Base-by-base conservation (phyloP, 768 basidiomycete genomes). In the Astraeus odoratus region DNA sequence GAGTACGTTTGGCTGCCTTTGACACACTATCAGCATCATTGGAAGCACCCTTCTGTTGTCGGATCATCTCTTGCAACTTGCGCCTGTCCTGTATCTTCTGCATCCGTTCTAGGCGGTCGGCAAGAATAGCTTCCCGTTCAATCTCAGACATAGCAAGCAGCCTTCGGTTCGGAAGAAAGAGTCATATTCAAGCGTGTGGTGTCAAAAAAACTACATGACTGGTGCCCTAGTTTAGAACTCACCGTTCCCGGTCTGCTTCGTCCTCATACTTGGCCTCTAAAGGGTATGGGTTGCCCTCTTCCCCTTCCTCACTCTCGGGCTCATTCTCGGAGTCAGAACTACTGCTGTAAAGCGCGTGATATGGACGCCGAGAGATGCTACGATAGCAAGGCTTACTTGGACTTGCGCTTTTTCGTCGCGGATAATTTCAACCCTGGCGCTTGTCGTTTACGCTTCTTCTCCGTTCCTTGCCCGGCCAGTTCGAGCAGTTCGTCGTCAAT, bases 251-350 rank as follows among this genome's bases (percentile, higher is more conserved):
- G 64, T 97, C 95, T 10, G 70, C 74, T 55, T 91, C 90, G 57
- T 96, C 83, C 47, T 76, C 76, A 59, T 88, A 98, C 64, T 90
- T 89, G 40, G 90, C 92, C 56, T 98, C 95, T 10, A 96, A 68
- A 0, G 92, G 94, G 60, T 90, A 98, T 3, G 81, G 82, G 52
- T 89, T 83, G 10, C 62, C 59, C 4, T 71, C 73, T 24, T 75
- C 75, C 44, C 76, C 78, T 42, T 71, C 73, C 54, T 86, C 85
- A 48, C 78, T 83, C 55, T 86, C 84, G 9, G 74, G 73, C 18
- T 66, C 74, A 31, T 72, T 68, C 26, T 76, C 79, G 15, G 81
- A 80, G 7, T 64, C 62, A 20, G 67, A 67, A 48, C 63, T 62
- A 39, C 71, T 74, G 51, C 49, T 50, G 39, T 33, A 42, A 49